A percentile compares a stretch with the other conserved stretches of the same genome.
Evolutionary conservation across 768 basidiomycete genomes (phyloP).

Genomic region (Russula emetica): DNA sequence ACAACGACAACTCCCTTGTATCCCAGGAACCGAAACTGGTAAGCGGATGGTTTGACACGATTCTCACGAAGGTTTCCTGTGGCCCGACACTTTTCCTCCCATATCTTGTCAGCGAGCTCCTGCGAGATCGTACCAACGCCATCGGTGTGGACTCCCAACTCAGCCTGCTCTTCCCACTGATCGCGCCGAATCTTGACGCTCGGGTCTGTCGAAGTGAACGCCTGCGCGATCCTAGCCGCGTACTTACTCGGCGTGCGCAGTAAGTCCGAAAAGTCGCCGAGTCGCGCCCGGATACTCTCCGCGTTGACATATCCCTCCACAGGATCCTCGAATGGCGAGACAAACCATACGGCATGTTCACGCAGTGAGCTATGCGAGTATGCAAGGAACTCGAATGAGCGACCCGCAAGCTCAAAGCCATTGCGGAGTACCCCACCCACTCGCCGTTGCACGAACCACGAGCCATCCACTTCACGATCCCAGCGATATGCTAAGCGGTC

Average conservation of each 20-base stretch:
- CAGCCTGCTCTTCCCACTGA: constrained; percentile 63
- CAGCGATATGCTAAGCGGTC: constrained; percentile 69
- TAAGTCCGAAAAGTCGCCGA: constrained; percentile 64
- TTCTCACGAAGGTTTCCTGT: constrained; percentile 19
- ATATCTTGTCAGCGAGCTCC: constrained; percentile 55
- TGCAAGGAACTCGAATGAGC: constrained; percentile 73
- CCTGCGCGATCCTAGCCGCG: constrained; percentile 78
- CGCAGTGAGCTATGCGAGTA: constrained; percentile 77
- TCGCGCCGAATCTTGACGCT: constrained; percentile 51
- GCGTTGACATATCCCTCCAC: constrained; percentile 47
- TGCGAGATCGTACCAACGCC: constrained; percentile 76
- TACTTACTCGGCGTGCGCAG: constrained; percentile 61
- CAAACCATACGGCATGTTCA: constrained; percentile 81
- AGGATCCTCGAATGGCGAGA: constrained; percentile 55
- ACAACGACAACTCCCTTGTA: constrained; percentile 78
- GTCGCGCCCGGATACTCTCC: constrained; percentile 50
- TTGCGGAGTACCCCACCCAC: constrained; percentile 42
- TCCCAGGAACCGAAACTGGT: constrained; percentile 76
- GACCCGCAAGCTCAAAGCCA: constrained; percentile 63
- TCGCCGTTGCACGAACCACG: constrained; percentile 44
- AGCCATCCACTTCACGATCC: constrained; percentile 60
- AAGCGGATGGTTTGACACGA: constrained; percentile 37
- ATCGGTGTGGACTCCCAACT: constrained; percentile 66
- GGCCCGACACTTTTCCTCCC: constrained; percentile 47
- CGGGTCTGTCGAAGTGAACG: constrained; percentile 78